These are phyloP conservation scores for Kockiozyma suomiensis DNA, from an alignment of 805 yeast species.

Conservation along the genomic window DNA sequence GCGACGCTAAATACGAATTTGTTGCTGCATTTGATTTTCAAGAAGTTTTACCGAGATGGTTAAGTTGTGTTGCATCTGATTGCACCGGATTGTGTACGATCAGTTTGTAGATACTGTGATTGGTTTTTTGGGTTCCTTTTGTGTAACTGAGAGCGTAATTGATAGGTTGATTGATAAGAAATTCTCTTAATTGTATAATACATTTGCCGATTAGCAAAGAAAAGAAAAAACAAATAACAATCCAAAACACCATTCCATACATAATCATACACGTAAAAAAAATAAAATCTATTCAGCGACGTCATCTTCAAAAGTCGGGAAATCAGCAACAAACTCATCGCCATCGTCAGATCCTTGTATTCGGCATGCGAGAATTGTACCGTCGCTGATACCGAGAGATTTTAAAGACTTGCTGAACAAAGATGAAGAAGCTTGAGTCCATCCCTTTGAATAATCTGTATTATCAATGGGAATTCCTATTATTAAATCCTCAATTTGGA, in stretches of 20 bases:
- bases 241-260: too few relatives aligned
- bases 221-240: background rate
- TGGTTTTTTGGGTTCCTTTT: background rate
- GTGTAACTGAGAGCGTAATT: background rate
- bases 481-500: constrained; percentile 5
- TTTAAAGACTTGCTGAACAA: background rate
- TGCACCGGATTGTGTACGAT: too few relatives aligned
- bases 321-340: constrained; percentile 10
- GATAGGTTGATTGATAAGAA: too few relatives aligned
- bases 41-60: constrained; percentile 51
- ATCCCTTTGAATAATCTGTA: constrained; percentile 24
- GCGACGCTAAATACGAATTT: constrained; percentile 70
- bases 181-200: too few relatives aligned
- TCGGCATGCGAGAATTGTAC: constrained; percentile 17
- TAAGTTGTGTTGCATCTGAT: background rate
- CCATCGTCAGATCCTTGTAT: constrained; percentile 1
- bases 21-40: constrained; percentile 68
- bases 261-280: too few relatives aligned
- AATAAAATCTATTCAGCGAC: background rate
- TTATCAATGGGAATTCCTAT: constrained; percentile 25
- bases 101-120: background rate
- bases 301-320: constrained; percentile 27
- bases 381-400: constrained; percentile 26
- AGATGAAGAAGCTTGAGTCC: constrained; percentile 11
- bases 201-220: background rate